Base-by-base conservation (phyloP, 2,329 filamentous ascomycete species). In the Boeremia lycopersici region DNA sequence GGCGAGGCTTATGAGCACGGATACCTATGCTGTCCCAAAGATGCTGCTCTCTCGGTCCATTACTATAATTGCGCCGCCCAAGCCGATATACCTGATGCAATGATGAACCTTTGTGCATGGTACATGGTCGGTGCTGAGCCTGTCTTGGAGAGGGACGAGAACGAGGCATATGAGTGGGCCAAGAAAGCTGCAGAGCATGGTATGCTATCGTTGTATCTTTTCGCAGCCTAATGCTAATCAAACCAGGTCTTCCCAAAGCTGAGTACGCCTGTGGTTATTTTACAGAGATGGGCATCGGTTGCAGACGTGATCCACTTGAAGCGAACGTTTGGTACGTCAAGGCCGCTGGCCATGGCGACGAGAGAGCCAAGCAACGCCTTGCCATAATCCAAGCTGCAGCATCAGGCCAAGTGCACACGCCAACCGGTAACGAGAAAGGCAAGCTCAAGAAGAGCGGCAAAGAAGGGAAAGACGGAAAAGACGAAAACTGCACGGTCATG, bases 71-170 rank as follows among this genome's bases (percentile, higher is more conserved):
- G 88, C 25, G 93, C 95, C 11, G 95, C 95, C 2, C 90, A 96
- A 69, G 82, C 84, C 40, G 91, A 91, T 1, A 89, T 97, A 69
- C 82, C 92, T 0, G 84, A 87, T 42, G 93, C 92, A 42, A 98
- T 98, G 92, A 96, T 99, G 93, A 93, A 93, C 4, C 81, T 99
- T 8, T 99, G 95, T 76, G 95, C 95, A 10, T 99, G 95, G 95
- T 99, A 98, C 75, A 89, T 98, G 83, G 89, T 98, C 35, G 95
- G 95, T 10, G 95, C 95, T 1, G 89, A 93, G 63, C 92, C 93
- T 0, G 86, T 98, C 12, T 78, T 99, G 19, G 93, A 96, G 57
- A 96, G 95, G 76, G 93, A 99, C 67, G 93, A 98, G 74, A 89
- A 89, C 64, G 95, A 99, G 75, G 95, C 95, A 9, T 98, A 96